Evolutionary conservation across 768 basidiomycete species (phyloP).

Genomic region (Tremella yokohamensis): DNA sequence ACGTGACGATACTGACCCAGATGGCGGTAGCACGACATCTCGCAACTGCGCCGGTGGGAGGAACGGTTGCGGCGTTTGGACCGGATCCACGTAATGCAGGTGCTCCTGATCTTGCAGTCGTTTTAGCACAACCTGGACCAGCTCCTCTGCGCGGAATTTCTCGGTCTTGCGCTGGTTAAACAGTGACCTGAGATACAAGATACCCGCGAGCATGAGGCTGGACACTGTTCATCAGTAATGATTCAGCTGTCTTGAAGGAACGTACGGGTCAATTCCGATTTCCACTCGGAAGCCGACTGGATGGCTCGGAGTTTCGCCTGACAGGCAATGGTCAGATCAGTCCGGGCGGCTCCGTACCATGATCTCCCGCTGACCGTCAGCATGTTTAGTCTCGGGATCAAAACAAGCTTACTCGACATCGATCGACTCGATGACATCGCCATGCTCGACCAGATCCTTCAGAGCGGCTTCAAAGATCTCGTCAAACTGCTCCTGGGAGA

Average conservation of each 20-base stretch:
- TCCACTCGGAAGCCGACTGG: conserved; percentile 44
- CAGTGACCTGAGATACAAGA: conserved; percentile 30
- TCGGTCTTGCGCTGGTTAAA: conserved; percentile 34
- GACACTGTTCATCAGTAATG: conserved; percentile 22
- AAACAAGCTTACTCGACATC: conserved; percentile 45
- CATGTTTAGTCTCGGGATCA: background rate
- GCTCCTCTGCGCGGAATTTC: conserved; percentile 46
- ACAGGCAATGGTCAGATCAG: conserved; percentile 51
- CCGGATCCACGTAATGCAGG: conserved; percentile 47
- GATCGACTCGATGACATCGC: conserved; percentile 47
- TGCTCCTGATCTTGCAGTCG: conserved; percentile 49
- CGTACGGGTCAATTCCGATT: conserved; percentile 46
- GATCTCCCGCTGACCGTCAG: conserved; percentile 37
- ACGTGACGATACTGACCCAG: conserved; percentile 31
- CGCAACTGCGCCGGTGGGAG: conserved; percentile 49
- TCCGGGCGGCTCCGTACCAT: conserved; percentile 50
- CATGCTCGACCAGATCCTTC: conserved; percentile 51
- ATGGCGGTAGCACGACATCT: conserved; percentile 44
- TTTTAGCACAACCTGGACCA: conserved; percentile 44
- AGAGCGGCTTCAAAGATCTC: conserved; percentile 52
- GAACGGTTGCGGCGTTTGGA: conserved; percentile 41
- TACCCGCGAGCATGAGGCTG: conserved; percentile 25
- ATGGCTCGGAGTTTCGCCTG: conserved; percentile 43
- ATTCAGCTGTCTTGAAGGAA: background rate
- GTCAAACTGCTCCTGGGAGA: conserved; percentile 38